phyloP scores from a whole-genome alignment of 2,329 filamentous ascomycete genomes.

The Verticillium alfalfae region DNA sequence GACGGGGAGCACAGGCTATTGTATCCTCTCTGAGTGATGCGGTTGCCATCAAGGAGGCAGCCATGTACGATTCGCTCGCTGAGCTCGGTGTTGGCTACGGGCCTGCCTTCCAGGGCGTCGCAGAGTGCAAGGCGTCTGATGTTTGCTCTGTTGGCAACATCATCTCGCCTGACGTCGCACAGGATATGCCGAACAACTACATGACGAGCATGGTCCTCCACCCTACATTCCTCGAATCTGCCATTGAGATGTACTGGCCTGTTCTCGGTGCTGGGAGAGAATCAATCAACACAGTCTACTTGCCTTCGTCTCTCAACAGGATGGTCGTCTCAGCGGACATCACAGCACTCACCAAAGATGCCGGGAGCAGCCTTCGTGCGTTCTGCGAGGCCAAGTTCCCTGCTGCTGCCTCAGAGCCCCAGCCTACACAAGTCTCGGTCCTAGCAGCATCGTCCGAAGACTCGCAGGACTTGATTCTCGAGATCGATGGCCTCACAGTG shows the following conservation, averaged over 20 bases:
- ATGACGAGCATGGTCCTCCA: slow-evolving; percentile 13
- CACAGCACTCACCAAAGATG: slow-evolving; percentile 22
- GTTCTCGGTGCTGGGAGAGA: slow-evolving; percentile 22
- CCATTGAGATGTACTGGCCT: slow-evolving; percentile 21
- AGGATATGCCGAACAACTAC: slow-evolving; percentile 15
- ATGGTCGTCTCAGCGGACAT: slow-evolving; percentile 20
- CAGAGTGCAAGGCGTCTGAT: background rate
- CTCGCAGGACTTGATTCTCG: slow-evolving; percentile 11
- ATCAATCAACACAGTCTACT: slow-evolving; percentile 23
- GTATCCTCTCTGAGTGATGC: background rate
- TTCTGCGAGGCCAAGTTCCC: slow-evolving; percentile 13
- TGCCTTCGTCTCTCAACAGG: slow-evolving; percentile 23
- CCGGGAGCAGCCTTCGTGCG: slow-evolving; percentile 20
- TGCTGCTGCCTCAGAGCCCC: slow-evolving; percentile 1
- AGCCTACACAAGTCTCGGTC: slow-evolving; percentile 12
- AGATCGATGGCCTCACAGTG: slow-evolving; percentile 17
- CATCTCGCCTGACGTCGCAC: slow-evolving; percentile 5
- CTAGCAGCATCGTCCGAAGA: slow-evolving; percentile 9
- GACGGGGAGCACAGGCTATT: slow-evolving; percentile 17
- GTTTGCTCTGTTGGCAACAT: slow-evolving; percentile 9
- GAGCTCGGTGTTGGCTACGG: slow-evolving; percentile 45
- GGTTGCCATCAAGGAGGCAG: slow-evolving; percentile 4
- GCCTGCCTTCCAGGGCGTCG: slow-evolving; percentile 40
- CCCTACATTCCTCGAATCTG: slow-evolving; percentile 13
- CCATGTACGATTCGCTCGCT: slow-evolving; percentile 40